Percentiles rank a stretch among this genome's conserved stretches.
Evolutionary conservation across 371 early-diverging fungal species (phyloP).

Genomic region (Quaeritorhiza haematococci): DNA sequence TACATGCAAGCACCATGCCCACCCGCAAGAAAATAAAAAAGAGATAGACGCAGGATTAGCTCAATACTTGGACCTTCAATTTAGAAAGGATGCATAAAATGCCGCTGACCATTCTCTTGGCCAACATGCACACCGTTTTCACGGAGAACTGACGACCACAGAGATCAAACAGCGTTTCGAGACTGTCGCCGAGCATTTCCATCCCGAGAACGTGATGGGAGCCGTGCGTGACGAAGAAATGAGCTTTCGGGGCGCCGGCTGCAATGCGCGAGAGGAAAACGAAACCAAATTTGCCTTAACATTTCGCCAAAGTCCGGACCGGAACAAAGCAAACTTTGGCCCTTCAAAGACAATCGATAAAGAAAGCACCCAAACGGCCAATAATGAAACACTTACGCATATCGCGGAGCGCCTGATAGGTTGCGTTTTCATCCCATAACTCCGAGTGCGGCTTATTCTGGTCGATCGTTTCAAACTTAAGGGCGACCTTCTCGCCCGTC

Average conservation of each 20-base stretch:
- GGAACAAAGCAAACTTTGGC: too few species aligned
- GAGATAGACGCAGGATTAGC: too few species aligned
- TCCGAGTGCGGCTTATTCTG: too few species aligned
- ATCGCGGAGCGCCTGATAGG: conserved; percentile 81
- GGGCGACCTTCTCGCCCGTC: too few species aligned
- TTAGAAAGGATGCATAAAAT: too few species aligned
- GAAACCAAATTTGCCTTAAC: too few species aligned
- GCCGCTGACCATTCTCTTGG: conserved; percentile 97
- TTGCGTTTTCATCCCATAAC: conserved; percentile 86
- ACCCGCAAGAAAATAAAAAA: too few species aligned
- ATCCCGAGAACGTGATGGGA: conserved; percentile 94
- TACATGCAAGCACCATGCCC: conserved; percentile 27
- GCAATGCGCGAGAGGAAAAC: conserved; percentile 1
- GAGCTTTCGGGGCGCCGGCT: conserved; percentile 80
- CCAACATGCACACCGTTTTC: conserved; percentile 94
- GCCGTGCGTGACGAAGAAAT: conserved; percentile 95
- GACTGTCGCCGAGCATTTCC: conserved; percentile 93
- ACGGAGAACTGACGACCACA: conserved; percentile 85
- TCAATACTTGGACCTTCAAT: too few species aligned
- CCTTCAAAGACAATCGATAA: too few species aligned
- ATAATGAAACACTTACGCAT: conserved; percentile 63
- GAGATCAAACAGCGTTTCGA: conserved; percentile 96
- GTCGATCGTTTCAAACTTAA: too few species aligned
- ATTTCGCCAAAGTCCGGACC: too few species aligned
- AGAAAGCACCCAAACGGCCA: too few species aligned